Base-by-base conservation (phyloP, 306 rosid species). In the Luffa aegyptiaca region DNA sequence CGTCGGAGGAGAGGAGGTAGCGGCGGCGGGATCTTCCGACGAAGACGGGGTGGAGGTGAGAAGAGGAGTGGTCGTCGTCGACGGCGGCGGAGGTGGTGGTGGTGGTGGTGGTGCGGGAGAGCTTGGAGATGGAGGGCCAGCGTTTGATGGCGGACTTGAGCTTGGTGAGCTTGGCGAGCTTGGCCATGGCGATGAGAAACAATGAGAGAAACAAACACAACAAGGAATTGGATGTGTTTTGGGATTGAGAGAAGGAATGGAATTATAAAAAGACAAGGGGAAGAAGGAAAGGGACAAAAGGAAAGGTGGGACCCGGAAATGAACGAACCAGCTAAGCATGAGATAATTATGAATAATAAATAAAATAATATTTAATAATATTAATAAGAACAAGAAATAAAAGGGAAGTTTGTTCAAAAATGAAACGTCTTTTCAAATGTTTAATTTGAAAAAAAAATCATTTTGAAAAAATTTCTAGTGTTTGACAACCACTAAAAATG, bases 131-230 rank as follows among this genome's bases (percentile, higher is more conserved):
- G 18, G 98, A 90, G 5, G 95, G 97, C 92, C 89, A 90, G 61
- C 93, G 84, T 52, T 88, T 94, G 31, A 94, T 92, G 10, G 92
- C 97, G 26, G 97, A 90, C 84, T 89, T 94, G 52, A 94, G 92
- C 88, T 94, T 94, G 2, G 92, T 92, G 33, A 94, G 89, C 84
- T 88, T 94, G 52, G 91, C 97, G 0, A 83, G 17, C 85, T 89
- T 91, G 37, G 97, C 93, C 98, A 94, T 85, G 66, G 56, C 5
- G 58, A 26, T 26, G 31, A 26, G 31, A 26, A 26, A 26, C 31
- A 26, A n/a, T n/a, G n/a, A n/a, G n/a, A n/a, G n/a, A n/a, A 26
- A 26, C 31, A 26, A 1, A 26, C 31, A 26, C 31, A 26, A 26
- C 31, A 26, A 26, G 31, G 31, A 26, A 26, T 26, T 26, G 31